Evolutionary conservation across 2,329 filamentous ascomycete genomes (phyloP).

Genomic region (Neurospora crassa): DNA sequence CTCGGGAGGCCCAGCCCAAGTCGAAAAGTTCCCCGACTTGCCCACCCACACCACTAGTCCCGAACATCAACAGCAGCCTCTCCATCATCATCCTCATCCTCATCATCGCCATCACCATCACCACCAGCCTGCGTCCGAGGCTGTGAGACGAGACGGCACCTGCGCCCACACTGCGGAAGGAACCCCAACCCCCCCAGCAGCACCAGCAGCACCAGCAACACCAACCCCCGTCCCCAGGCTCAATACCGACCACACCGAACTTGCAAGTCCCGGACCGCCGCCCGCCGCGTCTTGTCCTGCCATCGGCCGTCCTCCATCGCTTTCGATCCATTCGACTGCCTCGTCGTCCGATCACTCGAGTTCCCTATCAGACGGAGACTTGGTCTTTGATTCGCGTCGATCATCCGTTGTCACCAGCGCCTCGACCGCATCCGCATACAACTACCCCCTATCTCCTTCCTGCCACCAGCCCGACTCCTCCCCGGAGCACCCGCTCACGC

Average conservation of each 20-base stretch:
- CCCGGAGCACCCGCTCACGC: constrained; percentile 19
- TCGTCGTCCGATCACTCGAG: constrained; percentile 21
- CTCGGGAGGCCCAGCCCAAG: not conserved
- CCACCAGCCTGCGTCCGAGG: not conserved
- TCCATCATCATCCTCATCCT: not conserved
- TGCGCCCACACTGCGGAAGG: not conserved
- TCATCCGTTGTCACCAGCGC: constrained; percentile 22
- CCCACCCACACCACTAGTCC: not conserved
- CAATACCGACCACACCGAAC: not conserved
- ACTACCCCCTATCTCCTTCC: constrained; percentile 4
- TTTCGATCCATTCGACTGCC: constrained; percentile 20
- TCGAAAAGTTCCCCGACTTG: not conserved
- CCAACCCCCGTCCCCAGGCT: not conserved
- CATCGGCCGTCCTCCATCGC: constrained; percentile 16
- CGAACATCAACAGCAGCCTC: not conserved
- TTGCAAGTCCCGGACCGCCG: not conserved
- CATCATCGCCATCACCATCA: not conserved
- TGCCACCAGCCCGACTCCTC: constrained; percentile 14
- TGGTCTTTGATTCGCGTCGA: constrained; percentile 21
- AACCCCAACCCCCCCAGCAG: not conserved
- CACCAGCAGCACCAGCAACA: not conserved
- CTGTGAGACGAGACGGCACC: not conserved
- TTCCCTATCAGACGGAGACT: constrained; percentile 16
- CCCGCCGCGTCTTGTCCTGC: constrained; percentile 5
- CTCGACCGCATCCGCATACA: constrained; percentile 11